Percentiles rank a stretch among this genome's conserved stretches.
Conservation (phyloP, 2,329 filamentous ascomycete species). For the Diaporthe citriasiana region DNA sequence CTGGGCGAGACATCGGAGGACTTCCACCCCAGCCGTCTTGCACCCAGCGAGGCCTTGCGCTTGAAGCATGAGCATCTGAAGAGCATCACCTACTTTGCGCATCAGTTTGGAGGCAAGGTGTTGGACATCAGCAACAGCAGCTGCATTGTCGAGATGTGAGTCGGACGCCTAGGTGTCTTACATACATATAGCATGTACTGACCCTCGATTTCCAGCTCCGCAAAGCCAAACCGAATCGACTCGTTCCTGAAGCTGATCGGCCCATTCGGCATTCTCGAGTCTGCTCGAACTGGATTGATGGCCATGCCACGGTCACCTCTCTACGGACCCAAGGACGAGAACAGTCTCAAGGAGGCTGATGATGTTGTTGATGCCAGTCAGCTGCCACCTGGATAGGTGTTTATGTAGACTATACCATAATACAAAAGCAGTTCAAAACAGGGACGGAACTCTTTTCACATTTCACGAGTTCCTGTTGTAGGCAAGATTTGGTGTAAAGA, state of each 20-base stretch:
- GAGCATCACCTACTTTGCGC: constrained; percentile 94
- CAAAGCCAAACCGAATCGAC: constrained; percentile 93
- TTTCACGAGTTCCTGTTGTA: background rate
- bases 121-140: constrained; percentile 98
- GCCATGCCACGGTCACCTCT: constrained; percentile 94
- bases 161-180: constrained; percentile 45
- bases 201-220: constrained; percentile 71
- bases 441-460: constrained; percentile 16
- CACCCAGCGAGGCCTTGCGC: constrained; percentile 87
- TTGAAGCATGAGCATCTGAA: constrained; percentile 98
- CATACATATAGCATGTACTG: constrained; percentile 42
- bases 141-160: constrained; percentile 97
- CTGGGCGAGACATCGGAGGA: constrained; percentile 70
- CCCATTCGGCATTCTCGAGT: constrained; percentile 97
- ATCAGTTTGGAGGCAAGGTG: constrained; percentile 98
- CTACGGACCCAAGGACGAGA: constrained; percentile 77
- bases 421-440: constrained; percentile 23
- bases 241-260: constrained; percentile 96
- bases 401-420: constrained; percentile 25
- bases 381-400: constrained; percentile 84
- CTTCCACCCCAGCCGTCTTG: constrained; percentile 91
- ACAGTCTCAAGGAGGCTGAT: constrained; percentile 85
- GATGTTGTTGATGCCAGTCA: constrained; percentile 96
- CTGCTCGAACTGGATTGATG: constrained; percentile 95
- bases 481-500: constrained; percentile 7